phyloP scores from a whole-genome alignment of 768 basidiomycete species.

The Boletus sp. region DNA sequence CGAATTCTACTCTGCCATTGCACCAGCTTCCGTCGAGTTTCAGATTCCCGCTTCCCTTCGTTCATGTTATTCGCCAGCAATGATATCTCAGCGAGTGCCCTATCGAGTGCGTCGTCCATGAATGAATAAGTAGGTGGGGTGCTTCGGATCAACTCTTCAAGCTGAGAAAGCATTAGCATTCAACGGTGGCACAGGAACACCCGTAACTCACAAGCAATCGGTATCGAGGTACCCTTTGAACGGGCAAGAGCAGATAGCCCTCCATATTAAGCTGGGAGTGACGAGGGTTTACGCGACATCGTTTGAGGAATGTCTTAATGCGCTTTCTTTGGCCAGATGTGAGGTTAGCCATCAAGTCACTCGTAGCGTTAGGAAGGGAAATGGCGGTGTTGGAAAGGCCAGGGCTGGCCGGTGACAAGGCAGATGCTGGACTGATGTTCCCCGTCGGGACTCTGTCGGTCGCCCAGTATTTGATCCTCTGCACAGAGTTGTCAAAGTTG shows the following conservation, averaged over 20 bases:
- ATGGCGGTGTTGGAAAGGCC: constrained; percentile 55
- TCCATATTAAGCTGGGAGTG: constrained; percentile 95
- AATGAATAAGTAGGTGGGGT: constrained; percentile 80
- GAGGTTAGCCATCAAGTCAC: constrained; percentile 51
- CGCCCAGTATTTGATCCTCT: constrained; percentile 86
- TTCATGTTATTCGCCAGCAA: constrained; percentile 94
- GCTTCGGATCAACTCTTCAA: constrained; percentile 82
- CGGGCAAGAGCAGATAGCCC: constrained; percentile 89
- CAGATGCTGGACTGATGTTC: constrained; percentile 35
- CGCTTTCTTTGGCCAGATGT: constrained; percentile 83
- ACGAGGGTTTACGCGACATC: constrained; percentile 82
- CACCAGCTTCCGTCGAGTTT: constrained; percentile 87
- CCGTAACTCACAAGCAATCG: constrained; percentile 72
- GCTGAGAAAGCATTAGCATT: constrained; percentile 31
- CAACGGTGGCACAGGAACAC: constrained; percentile 1
- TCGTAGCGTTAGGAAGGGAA: constrained; percentile 41
- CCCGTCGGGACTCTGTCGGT: constrained; percentile 48
- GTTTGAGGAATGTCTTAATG: constrained; percentile 85
- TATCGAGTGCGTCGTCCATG: constrained; percentile 80
- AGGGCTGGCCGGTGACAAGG: constrained; percentile 54
- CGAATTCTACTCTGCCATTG: constrained; percentile 88
- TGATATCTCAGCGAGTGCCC: constrained; percentile 84
- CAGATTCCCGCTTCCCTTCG: constrained; percentile 94
- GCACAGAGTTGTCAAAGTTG: constrained; percentile 92
- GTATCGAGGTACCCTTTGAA: constrained; percentile 98